Conservation (phyloP, 2,329 filamentous ascomycete genomes). For the Aspergillus hiratsukae region DNA sequence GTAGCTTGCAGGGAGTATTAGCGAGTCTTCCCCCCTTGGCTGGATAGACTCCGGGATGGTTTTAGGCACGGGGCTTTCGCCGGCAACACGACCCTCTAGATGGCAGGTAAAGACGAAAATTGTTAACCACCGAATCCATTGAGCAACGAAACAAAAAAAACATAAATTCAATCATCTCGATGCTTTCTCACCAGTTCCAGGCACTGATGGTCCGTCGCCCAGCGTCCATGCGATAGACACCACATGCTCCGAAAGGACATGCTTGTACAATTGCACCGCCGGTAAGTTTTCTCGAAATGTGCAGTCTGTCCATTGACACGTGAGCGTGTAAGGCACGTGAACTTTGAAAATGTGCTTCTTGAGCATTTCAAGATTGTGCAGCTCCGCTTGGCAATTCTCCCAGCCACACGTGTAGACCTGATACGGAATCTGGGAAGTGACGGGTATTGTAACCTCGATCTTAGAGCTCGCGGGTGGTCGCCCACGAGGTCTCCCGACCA, state of each 20-base stretch:
- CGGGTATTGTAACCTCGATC: constrained; percentile 18
- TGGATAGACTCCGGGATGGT: constrained; percentile 43
- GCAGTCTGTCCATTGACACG: constrained; percentile 25
- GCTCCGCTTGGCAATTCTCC: constrained; percentile 52
- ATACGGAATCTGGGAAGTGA: constrained; percentile 17
- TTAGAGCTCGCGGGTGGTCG: constrained; percentile 16
- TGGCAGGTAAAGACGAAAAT: constrained; percentile 3
- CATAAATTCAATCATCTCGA: constrained; percentile 23
- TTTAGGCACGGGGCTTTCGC: constrained; percentile 21
- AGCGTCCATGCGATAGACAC: constrained; percentile 51
- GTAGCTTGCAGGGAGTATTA: constrained; percentile 35
- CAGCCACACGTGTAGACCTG: constrained; percentile 55
- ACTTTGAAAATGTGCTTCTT: constrained; percentile 56
- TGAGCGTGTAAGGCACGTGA: constrained; percentile 39
- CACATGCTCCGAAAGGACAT: constrained; percentile 52
- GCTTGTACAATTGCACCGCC: constrained; percentile 44
- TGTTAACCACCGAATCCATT: constrained; percentile 12
- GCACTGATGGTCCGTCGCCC: constrained; percentile 56
- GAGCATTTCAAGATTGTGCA: constrained; percentile 59
- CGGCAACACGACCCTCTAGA: constrained; percentile 13
- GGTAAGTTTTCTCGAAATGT: constrained; percentile 14
- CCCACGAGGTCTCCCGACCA: constrained; percentile 13
- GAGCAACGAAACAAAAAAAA: constrained; percentile 24
- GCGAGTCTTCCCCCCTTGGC: constrained; percentile 23
- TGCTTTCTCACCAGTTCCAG: constrained; percentile 51